Evolutionary conservation across 1,284 basidiomycete species (phyloP).

Genomic region (Trichosporon asahii): DNA sequence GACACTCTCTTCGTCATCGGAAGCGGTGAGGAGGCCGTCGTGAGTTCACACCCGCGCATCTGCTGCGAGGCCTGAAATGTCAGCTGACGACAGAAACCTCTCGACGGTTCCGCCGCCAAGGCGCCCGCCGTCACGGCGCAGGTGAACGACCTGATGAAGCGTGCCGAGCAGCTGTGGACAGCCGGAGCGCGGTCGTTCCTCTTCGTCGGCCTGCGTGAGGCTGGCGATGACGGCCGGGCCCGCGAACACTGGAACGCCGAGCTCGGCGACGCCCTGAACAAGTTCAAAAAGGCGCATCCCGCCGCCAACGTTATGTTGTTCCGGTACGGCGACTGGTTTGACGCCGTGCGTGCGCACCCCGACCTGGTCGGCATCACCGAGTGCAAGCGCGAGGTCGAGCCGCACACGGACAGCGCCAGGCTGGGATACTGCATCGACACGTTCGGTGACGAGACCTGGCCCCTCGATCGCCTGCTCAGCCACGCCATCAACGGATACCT

Average conservation of each 20-base stretch:
- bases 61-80: neutral
- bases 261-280: neutral
- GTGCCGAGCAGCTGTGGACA: neutral
- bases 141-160: neutral
- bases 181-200: neutral
- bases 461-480: neutral
- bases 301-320: neutral
- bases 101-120: neutral
- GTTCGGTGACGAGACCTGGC: conserved; percentile 6
- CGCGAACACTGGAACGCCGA: neutral
- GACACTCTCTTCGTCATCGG: conserved; percentile 1
- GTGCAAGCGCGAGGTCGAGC: neutral
- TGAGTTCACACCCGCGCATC: neutral
- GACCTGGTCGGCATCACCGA: neutral
- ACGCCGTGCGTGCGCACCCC: neutral
- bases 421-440: conserved; percentile 2
- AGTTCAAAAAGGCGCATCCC: neutral
- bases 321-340: neutral
- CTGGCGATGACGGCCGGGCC: neutral
- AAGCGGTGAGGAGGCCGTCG: neutral
- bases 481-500: conserved; percentile 2
- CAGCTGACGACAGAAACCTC: neutral
- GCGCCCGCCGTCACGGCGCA: neutral
- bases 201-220: neutral
- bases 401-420: neutral